phyloP scores from a whole-genome alignment of 768 basidiomycete species.

The Suillus luteus region DNA sequence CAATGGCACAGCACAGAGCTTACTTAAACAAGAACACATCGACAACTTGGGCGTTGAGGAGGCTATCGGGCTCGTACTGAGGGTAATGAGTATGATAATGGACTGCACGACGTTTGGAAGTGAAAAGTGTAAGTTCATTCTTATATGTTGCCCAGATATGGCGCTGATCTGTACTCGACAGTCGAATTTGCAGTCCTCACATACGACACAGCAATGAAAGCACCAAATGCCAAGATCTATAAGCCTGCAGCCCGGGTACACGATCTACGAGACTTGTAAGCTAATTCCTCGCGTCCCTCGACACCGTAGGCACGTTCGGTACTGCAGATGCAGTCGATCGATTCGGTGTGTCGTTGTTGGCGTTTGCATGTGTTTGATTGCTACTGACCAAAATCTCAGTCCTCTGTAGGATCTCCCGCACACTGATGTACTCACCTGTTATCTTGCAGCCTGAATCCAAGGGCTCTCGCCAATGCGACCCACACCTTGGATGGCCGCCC shows the following conservation, averaged over 20 bases:
- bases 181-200: slow-evolving; percentile 97
- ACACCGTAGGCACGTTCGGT: no score
- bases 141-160: neutral
- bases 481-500: no score
- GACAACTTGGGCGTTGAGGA: slow-evolving; percentile 91
- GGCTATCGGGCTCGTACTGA: slow-evolving; percentile 87
- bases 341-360: no score
- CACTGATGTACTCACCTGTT: no score
- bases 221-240: slow-evolving; percentile 91
- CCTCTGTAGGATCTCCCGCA: no score
- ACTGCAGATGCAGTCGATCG: no score
- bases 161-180: slow-evolving; percentile 32
- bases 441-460: no score
- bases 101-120: slow-evolving; percentile 95
- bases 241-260: slow-evolving; percentile 77
- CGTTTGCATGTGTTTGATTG: no score
- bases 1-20: slow-evolving; percentile 91
- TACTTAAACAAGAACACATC: slow-evolving; percentile 98
- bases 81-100: slow-evolving; percentile 99
- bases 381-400: no score
- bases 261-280: no score
- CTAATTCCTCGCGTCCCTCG: no score
- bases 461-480: no score
- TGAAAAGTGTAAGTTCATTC: slow-evolving; percentile 78
- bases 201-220: slow-evolving; percentile 71